A percentile compares a stretch with the other conserved stretches of the same genome.
Evolutionary conservation across 495 filamentous ascomycete genomes (phyloP).

Genomic region (Saxispiralis lemnorum): DNA sequence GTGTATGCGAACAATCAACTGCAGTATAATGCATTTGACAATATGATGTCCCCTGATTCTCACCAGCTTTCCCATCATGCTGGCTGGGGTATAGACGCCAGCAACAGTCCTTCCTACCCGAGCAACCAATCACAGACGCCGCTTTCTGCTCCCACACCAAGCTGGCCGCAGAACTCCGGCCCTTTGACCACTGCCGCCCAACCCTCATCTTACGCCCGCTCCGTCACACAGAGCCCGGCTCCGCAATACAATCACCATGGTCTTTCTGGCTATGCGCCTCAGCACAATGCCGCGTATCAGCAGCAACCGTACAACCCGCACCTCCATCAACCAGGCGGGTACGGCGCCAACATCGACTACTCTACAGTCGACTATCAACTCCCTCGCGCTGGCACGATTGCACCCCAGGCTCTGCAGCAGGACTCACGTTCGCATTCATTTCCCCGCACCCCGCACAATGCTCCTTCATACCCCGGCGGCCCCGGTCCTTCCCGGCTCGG

Average conservation of each 20-base stretch:
- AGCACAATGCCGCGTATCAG: slow-evolving; percentile 4
- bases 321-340: background rate
- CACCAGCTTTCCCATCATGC: slow-evolving; percentile 8
- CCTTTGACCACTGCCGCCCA: background rate
- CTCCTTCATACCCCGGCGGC: background rate
- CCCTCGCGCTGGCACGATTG: slow-evolving; percentile 16
- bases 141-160: background rate
- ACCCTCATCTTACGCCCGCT: slow-evolving; percentile 7
- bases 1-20: slow-evolving; percentile 13
- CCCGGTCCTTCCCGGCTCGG: background rate
- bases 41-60: slow-evolving; percentile 7
- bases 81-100: slow-evolving; percentile 15
- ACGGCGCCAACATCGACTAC: slow-evolving; percentile 6
- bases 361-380: background rate
- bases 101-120: background rate
- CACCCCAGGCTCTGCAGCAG: slow-evolving; percentile 22
- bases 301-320: slow-evolving; percentile 11
- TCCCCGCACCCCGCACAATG: background rate
- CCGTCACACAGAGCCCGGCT: slow-evolving; percentile 15
- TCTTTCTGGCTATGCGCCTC: slow-evolving; percentile 1
- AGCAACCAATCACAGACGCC: slow-evolving; percentile 1
- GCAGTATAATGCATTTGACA: slow-evolving; percentile 14
- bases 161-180: slow-evolving; percentile 13
- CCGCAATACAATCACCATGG: slow-evolving; percentile 14
- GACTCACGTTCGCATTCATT: slow-evolving; percentile 2